These are phyloP conservation scores for Lipomyces yamadae DNA, from an alignment of 805 yeast species.

Conservation along the genomic window DNA sequence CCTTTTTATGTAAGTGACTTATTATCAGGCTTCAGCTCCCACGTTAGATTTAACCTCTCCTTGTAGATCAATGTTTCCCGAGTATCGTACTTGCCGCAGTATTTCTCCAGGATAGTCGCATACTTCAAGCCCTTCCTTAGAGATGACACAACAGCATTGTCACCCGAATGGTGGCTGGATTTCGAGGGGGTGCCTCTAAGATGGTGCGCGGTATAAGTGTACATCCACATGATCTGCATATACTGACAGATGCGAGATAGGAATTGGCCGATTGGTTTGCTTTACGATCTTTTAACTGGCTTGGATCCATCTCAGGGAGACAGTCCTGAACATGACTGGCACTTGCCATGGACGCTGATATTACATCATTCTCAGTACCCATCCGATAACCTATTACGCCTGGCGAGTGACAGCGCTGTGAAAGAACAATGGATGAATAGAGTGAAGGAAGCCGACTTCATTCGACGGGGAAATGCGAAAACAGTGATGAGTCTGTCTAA, in stretches of 20 bases:
- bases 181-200: slow-evolving; percentile 64
- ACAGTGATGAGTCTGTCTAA: slow-evolving; percentile 78
- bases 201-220: slow-evolving; percentile 53
- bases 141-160: slow-evolving; percentile 37
- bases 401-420: slow-evolving; percentile 45
- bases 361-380: slow-evolving; percentile 55
- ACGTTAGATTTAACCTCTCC: background rate
- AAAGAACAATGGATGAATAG: slow-evolving; percentile 72
- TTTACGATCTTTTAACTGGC: slow-evolving; percentile 60
- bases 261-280: slow-evolving; percentile 72
- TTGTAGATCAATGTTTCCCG: slow-evolving; percentile 34
- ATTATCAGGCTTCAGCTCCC: background rate
- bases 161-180: slow-evolving; percentile 65
- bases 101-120: slow-evolving; percentile 34
- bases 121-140: slow-evolving; percentile 41
- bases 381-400: slow-evolving; percentile 51
- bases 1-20: slow-evolving; percentile 33
- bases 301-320: slow-evolving; percentile 45
- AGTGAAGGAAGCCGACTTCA: slow-evolving; percentile 79
- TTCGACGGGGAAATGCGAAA: slow-evolving; percentile 76
- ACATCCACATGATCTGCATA: background rate
- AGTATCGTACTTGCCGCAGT: slow-evolving; percentile 41
- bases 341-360: slow-evolving; percentile 54
- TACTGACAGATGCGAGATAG: slow-evolving; percentile 21
- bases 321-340: slow-evolving; percentile 29